phyloP scores from a whole-genome alignment of 768 basidiomycete species.

The Suillus ampliporus region DNA sequence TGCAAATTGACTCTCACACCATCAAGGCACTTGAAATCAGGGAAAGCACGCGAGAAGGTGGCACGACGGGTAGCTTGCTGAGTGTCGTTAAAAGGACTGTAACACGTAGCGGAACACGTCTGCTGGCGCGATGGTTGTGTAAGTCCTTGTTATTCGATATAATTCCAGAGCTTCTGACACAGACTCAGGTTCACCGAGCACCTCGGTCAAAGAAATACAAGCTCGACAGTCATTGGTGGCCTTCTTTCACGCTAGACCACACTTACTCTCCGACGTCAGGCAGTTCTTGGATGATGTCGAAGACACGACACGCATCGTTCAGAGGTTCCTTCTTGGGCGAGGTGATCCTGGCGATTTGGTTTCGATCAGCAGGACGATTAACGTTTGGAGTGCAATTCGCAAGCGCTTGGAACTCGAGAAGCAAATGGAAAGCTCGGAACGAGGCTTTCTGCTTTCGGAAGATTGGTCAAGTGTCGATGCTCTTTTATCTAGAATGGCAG shows the following conservation, averaged over 20 bases:
- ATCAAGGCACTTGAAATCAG: conserved; percentile 88
- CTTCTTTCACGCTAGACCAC: conserved; percentile 64
- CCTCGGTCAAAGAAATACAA: conserved; percentile 72
- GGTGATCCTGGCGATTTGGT: conserved; percentile 71
- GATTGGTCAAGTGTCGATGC: conserved; percentile 65
- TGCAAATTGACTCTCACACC: conserved; percentile 91
- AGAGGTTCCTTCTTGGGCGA: conserved; percentile 73
- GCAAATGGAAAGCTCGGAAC: conserved; percentile 48
- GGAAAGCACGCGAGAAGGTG: conserved; percentile 75
- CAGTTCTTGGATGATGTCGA: conserved; percentile 61
- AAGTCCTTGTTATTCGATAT: conserved; percentile 30
- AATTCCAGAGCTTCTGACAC: conserved; percentile 17
- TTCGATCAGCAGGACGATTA: conserved; percentile 66
- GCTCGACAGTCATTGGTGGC: conserved; percentile 79
- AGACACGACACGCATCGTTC: conserved; percentile 77
- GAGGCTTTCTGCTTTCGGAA: conserved; percentile 19
- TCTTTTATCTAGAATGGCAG: conserved; percentile 56
- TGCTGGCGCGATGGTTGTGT: conserved; percentile 83
- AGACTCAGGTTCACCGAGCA: conserved; percentile 80
- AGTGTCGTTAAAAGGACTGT: conserved; percentile 77
- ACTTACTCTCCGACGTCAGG: conserved; percentile 68
- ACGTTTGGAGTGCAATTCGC: conserved; percentile 60
- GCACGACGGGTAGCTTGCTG: conserved; percentile 73
- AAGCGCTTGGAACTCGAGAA: conserved; percentile 61
- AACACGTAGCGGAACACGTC: conserved; percentile 77